phyloP scores from a whole-genome alignment of 176 grass and related monocot genomes.

The Zea luxurians region DNA sequence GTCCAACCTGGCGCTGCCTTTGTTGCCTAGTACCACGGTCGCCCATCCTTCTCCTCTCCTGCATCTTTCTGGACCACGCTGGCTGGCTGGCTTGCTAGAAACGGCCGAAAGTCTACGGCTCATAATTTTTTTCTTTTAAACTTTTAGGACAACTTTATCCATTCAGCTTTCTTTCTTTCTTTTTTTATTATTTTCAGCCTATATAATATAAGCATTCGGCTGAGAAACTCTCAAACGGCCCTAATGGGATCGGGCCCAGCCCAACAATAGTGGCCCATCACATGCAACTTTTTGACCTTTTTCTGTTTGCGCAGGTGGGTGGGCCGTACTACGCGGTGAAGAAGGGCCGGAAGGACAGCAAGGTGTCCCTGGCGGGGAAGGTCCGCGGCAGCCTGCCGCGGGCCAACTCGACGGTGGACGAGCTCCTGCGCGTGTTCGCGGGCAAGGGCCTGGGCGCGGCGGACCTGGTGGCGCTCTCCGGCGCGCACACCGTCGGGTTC shows the following conservation, averaged over 20 bases:
- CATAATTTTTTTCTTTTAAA: not conserved
- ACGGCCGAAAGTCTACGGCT: not conserved
- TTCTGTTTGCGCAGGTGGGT: conserved; percentile 52
- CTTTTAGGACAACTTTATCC: not conserved
- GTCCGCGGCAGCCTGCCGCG: conserved; percentile 64
- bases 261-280: not conserved
- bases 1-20: conserved; percentile 9
- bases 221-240: not conserved
- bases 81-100: not conserved
- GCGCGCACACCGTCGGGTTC: conserved; percentile 80
- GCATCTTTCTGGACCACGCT: conserved; percentile 42
- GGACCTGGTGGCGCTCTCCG: conserved; percentile 62
- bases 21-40: conserved; percentile 26
- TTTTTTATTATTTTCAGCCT: not conserved
- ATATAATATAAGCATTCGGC: not conserved
- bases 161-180: too few species aligned
- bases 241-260: not conserved
- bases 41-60: not conserved
- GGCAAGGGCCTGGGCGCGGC: conserved; percentile 49
- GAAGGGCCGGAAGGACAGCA: conserved; percentile 92
- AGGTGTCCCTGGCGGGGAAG: conserved; percentile 64
- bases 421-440: conserved; percentile 83
- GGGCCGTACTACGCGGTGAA: conserved; percentile 73
- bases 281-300: too few species aligned
- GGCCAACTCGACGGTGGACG: conserved; percentile 75